phyloP scores from a whole-genome alignment of 345 rosid species.

The Dipteronia sinensis region DNA sequence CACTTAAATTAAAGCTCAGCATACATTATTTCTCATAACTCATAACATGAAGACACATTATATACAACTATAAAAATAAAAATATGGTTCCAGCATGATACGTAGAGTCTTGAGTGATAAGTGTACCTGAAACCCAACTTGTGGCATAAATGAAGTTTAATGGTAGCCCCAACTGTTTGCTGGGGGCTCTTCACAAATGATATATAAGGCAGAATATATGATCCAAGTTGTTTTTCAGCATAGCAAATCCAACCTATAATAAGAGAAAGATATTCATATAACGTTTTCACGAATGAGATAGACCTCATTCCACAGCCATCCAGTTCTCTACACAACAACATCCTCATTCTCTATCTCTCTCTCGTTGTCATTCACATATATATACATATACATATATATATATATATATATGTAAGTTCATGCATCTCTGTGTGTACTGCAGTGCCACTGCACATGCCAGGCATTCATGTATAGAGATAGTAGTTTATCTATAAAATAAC shows the following conservation, averaged over 20 bases:
- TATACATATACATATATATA: background rate
- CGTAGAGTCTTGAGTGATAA: background rate
- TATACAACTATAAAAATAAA: background rate
- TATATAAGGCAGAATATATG: conserved; percentile 77
- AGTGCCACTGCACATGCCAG: background rate
- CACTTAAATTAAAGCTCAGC: background rate
- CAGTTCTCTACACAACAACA: background rate
- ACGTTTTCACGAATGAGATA: background rate
- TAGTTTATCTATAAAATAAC: background rate
- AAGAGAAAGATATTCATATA: conserved; percentile 15
- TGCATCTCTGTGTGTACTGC: background rate
- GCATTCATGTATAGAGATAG: background rate
- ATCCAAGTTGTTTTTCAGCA: conserved; percentile 92
- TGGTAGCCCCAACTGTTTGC: conserved; percentile 80
- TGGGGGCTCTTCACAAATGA: conserved; percentile 97
- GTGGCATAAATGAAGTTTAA: conserved; percentile 69
- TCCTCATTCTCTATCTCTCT: background rate
- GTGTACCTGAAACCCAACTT: conserved; percentile 73
- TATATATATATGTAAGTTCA: too few relatives aligned
- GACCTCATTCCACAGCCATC: background rate
- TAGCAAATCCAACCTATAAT: conserved; percentile 96
- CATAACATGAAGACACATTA: background rate
- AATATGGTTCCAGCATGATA: background rate
- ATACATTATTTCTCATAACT: background rate
- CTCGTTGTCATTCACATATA: background rate